Conservation (phyloP, 2,329 filamentous ascomycete genomes). For the Exserohilum rostratum region DNA sequence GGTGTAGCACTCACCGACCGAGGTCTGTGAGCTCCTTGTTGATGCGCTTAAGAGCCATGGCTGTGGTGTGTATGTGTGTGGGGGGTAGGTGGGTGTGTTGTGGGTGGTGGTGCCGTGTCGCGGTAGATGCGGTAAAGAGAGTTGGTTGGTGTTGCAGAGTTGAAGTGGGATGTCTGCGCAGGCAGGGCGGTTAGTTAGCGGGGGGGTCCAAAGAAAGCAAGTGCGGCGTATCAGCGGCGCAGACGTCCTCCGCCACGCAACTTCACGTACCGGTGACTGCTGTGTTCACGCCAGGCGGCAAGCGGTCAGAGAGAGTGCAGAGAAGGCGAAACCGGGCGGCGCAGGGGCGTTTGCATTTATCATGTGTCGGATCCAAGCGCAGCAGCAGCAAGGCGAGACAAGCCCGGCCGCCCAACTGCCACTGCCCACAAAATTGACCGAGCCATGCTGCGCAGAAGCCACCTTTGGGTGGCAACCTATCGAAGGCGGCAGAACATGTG, state of each 20-base stretch:
- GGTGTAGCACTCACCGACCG: constrained; percentile 69
- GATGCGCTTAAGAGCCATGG: constrained; percentile 90
- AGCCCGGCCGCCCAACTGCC: constrained; percentile 20
- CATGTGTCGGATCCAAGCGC: constrained; percentile 26
- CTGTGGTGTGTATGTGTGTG: constrained; percentile 31
- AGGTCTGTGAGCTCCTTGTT: constrained; percentile 93
- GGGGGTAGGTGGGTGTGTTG: constrained; percentile 18
- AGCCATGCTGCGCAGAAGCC: constrained; percentile 26
- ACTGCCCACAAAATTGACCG: constrained; percentile 40
- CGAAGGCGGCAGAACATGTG: constrained; percentile 33
- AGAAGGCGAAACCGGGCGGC: constrained; percentile 13
- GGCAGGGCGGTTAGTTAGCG: constrained; percentile 39
- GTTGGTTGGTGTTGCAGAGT: constrained; percentile 39
- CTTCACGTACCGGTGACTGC: constrained; percentile 28
- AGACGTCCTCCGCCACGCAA: constrained; percentile 31
- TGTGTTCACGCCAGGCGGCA: constrained; percentile 3
- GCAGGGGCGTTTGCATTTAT: constrained; percentile 31
- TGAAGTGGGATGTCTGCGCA: constrained; percentile 44
- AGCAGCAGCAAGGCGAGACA: constrained; percentile 22
- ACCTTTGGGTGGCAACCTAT: constrained; percentile 39
- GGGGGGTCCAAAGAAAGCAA: constrained; percentile 36
- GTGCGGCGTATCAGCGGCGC: constrained; percentile 44
- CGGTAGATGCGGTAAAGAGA: constrained; percentile 25
- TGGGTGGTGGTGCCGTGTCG: constrained; percentile 16
- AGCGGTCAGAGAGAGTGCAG: constrained; percentile 9